Conservation (phyloP, 1,139 yeast genomes). For the Yamadazyma dendronema region DNA sequence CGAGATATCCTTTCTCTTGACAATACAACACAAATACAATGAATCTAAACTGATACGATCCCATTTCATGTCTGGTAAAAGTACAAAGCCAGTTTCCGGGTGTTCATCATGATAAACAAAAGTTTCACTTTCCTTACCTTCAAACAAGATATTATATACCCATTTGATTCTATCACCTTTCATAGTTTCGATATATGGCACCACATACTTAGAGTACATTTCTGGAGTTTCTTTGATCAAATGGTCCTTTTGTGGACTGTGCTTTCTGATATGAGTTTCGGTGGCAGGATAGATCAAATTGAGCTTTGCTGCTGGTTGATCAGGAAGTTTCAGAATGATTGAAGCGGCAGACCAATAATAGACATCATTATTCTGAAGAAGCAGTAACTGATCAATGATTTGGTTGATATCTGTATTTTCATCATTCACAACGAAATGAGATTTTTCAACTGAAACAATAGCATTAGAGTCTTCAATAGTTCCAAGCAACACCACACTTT, state of each 20-base stretch:
- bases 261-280: conserved; percentile 77
- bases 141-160: conserved; percentile 81
- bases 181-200: conserved; percentile 77
- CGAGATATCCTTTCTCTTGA: conserved; percentile 65
- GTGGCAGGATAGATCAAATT: conserved; percentile 90
- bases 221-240: conserved; percentile 80
- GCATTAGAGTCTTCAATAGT: conserved; percentile 58
- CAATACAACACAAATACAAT: conserved; percentile 77
- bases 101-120: conserved; percentile 65
- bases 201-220: conserved; percentile 57
- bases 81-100: conserved; percentile 52
- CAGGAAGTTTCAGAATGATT: conserved; percentile 44
- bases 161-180: conserved; percentile 78
- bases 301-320: conserved; percentile 63
- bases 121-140: conserved; percentile 83
- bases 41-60: conserved; percentile 70
- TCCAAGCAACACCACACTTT: conserved; percentile 66
- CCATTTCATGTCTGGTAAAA: conserved; percentile 91
- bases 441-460: conserved; percentile 71
- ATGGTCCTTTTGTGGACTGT: conserved; percentile 54
- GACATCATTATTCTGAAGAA: conserved; percentile 71
- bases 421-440: conserved; percentile 48
- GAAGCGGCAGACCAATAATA: conserved; percentile 76
- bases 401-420: conserved; percentile 17
- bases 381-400: conserved; percentile 32